phyloP scores from a whole-genome alignment of 345 rosid genomes.

The Gossypium anomalum region DNA sequence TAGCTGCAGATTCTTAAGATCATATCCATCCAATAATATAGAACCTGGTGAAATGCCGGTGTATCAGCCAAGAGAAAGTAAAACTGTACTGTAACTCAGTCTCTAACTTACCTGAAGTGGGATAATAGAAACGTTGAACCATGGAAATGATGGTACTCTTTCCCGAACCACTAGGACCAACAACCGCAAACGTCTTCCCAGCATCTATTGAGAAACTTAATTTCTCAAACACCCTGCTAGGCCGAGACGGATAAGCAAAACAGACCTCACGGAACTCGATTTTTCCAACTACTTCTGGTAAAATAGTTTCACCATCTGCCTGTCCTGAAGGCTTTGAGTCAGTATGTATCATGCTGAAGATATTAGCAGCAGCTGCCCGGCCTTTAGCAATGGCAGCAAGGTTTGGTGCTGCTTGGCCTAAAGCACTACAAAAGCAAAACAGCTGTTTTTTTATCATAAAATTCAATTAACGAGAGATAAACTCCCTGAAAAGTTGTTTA shows the following conservation, averaged over 20 bases:
- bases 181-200: slow-evolving; percentile 64
- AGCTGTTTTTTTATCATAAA: slow-evolving; percentile 16
- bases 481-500: not conserved
- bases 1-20: slow-evolving; percentile 45
- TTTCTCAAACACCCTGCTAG: slow-evolving; percentile 52
- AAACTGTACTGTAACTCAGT: not conserved
- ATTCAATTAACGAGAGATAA: slow-evolving; percentile 1
- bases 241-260: slow-evolving; percentile 70
- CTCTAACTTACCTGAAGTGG: slow-evolving; percentile 48
- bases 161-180: slow-evolving; percentile 92
- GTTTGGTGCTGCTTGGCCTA: slow-evolving; percentile 78
- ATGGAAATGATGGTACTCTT: slow-evolving; percentile 79
- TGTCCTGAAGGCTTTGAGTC: slow-evolving; percentile 25
- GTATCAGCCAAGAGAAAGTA: not conserved
- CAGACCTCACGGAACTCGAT: slow-evolving; percentile 56
- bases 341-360: slow-evolving; percentile 42
- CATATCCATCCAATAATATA: slow-evolving; percentile 62
- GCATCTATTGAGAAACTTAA: slow-evolving; percentile 60
- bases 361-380: slow-evolving; percentile 60
- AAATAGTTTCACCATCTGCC: slow-evolving; percentile 29
- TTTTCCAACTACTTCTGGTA: slow-evolving; percentile 45
- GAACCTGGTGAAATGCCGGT: slow-evolving; percentile 36
- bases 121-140: slow-evolving; percentile 86
- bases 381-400: slow-evolving; percentile 75
- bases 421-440: slow-evolving; percentile 42